These are phyloP conservation scores for Vaccinium vitisidaea DNA, from an alignment of 148 eudicot species.

Conservation along the genomic window DNA sequence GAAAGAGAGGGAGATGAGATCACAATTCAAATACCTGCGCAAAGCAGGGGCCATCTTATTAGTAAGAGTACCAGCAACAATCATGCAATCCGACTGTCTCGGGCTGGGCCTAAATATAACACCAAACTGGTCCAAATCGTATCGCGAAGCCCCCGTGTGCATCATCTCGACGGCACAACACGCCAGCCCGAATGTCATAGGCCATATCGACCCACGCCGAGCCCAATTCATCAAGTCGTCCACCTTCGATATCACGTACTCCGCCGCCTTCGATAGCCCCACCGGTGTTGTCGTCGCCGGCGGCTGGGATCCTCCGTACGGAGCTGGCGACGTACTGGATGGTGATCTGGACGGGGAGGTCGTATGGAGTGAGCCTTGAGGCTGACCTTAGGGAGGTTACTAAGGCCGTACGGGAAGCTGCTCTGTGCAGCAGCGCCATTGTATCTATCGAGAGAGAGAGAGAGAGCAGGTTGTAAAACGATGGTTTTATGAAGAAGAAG, in stretches of 20 bases:
- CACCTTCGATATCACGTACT: conserved; percentile 85
- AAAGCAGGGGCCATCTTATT: conserved; percentile 33
- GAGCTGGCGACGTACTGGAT: conserved; percentile 27
- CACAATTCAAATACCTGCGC: conserved; percentile 14
- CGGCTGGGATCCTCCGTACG: conserved; percentile 47
- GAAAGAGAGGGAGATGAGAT: neutral
- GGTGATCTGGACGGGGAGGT: conserved; percentile 36
- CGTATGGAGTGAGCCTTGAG: neutral
- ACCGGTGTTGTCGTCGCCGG: conserved; percentile 44
- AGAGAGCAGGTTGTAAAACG: conserved; percentile 1
- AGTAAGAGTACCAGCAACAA: conserved; percentile 67
- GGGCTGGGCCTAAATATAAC: conserved; percentile 89
- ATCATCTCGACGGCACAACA: conserved; percentile 98
- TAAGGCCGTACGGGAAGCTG: conserved; percentile 39
- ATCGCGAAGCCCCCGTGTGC: conserved; percentile 90
- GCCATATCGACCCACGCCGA: conserved; percentile 90
- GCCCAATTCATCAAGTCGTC: conserved; percentile 95
- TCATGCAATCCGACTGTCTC: conserved; percentile 93
- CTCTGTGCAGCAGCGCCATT: conserved; percentile 51
- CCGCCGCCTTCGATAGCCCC: conserved; percentile 71
- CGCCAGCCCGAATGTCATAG: conserved; percentile 74
- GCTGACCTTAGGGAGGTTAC: conserved; percentile 3
- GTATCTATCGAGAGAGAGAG: neutral
- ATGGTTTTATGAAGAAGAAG: neutral
- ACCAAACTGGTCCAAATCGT: conserved; percentile 82